phyloP scores from a whole-genome alignment of 1,284 basidiomycete genomes.

The Cystobasidium pallidum region DNA sequence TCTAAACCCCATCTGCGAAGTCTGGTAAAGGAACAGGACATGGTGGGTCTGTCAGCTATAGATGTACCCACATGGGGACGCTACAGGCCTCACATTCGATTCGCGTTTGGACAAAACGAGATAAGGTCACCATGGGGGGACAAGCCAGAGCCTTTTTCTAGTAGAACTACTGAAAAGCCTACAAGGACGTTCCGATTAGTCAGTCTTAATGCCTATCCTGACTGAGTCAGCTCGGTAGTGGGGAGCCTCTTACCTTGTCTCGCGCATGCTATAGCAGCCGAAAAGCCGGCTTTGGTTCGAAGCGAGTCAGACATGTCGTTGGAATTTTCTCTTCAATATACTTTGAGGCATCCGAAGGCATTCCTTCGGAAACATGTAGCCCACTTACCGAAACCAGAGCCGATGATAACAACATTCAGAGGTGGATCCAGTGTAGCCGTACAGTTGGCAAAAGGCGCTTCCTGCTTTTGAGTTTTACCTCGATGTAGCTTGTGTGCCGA shows the following conservation, averaged over 20 bases:
- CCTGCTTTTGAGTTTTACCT: slow-evolving; percentile 16
- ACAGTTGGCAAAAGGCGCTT: slow-evolving; percentile 22
- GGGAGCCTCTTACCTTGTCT: slow-evolving; percentile 23
- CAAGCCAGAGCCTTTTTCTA: slow-evolving; percentile 32
- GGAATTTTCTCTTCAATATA: no score
- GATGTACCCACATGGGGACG: not conserved
- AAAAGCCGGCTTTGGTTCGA: slow-evolving; percentile 22
- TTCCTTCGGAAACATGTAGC: no score
- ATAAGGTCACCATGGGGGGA: slow-evolving; percentile 35
- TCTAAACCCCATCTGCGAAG: slow-evolving; percentile 4
- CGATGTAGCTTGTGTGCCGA: slow-evolving; percentile 12
- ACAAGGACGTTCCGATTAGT: not conserved
- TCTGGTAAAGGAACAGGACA: not conserved
- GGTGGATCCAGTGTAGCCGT: slow-evolving; percentile 5
- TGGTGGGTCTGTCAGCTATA: not conserved
- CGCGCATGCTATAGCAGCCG: slow-evolving; percentile 30
- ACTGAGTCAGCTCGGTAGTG: no score
- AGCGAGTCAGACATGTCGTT: not conserved
- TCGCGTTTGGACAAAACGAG: slow-evolving; percentile 31
- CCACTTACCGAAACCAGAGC: slow-evolving; percentile 25
- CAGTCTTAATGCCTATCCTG: no score
- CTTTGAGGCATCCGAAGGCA: no score
- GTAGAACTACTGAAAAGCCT: slow-evolving; percentile 27
- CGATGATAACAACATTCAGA: slow-evolving; percentile 22
- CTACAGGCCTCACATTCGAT: slow-evolving; percentile 57